These are phyloP conservation scores for Haplosporangium gracile DNA, from an alignment of 192 early-diverging fungal genomes.

Conservation along the genomic window DNA sequence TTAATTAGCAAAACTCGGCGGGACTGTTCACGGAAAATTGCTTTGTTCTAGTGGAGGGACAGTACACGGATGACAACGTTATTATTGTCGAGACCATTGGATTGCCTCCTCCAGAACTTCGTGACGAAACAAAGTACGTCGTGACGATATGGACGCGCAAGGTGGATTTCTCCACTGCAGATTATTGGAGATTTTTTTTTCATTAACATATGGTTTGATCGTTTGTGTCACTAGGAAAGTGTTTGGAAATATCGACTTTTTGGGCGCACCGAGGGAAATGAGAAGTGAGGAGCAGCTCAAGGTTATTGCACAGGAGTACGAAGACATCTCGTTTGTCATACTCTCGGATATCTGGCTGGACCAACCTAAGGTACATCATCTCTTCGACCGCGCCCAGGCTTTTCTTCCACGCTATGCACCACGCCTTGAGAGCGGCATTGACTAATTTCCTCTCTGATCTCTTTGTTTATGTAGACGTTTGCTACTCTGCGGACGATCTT, in stretches of 20 bases:
- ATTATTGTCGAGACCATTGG: constrained; percentile 80
- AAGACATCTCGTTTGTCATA: constrained; percentile 79
- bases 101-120: constrained; percentile 81
- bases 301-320: constrained; percentile 53
- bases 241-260: constrained; percentile 69
- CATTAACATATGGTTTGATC: not conserved
- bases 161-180: not conserved
- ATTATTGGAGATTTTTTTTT: not conserved
- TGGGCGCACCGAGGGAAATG: constrained; percentile 64
- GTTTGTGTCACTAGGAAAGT: constrained; percentile 40
- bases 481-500: constrained; percentile 80
- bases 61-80: constrained; percentile 76
- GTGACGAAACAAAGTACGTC: constrained; percentile 59
- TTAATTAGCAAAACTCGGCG: constrained; percentile 58
- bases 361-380: constrained; percentile 71
- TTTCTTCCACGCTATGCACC: too few species aligned
- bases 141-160: too few species aligned
- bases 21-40: constrained; percentile 90
- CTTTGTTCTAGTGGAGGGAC: constrained; percentile 90
- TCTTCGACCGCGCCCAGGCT: too few species aligned
- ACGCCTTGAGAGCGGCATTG: not conserved
- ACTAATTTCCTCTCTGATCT: not conserved
- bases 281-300: constrained; percentile 66
- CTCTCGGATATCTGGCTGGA: constrained; percentile 93
- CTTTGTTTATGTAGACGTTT: constrained; percentile 64